These are phyloP conservation scores for Phyllachora maydis DNA, from an alignment of 2,329 filamentous ascomycete genomes.

Conservation along the genomic window DNA sequence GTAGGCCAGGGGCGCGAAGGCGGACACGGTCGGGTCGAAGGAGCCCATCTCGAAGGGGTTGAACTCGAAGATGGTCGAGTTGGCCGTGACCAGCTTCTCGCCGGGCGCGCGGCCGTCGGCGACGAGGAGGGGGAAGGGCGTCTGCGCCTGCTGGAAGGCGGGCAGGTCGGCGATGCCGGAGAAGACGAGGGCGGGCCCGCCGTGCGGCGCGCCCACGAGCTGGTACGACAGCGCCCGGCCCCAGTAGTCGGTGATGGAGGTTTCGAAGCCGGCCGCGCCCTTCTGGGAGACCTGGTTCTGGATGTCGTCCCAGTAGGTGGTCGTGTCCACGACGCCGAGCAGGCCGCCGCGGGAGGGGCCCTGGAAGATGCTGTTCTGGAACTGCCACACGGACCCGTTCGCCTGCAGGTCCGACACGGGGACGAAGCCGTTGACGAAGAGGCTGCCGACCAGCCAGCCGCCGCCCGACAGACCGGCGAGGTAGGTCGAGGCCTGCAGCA, in stretches of 20 bases:
- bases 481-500: constrained; percentile 68
- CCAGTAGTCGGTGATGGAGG: constrained; percentile 76
- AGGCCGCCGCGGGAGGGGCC: constrained; percentile 10
- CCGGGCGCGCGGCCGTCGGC: constrained; percentile 24
- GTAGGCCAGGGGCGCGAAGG: constrained; percentile 38
- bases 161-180: constrained; percentile 38
- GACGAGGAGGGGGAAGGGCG: constrained; percentile 27
- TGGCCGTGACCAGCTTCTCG: constrained; percentile 21
- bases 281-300: constrained; percentile 37
- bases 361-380: constrained; percentile 13
- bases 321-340: constrained; percentile 9
- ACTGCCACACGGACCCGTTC: constrained; percentile 15
- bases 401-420: constrained; percentile 36
- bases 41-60: constrained; percentile 45
- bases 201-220: constrained; percentile 54
- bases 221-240: constrained; percentile 74
- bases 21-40: constrained; percentile 36
- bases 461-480: constrained; percentile 65
- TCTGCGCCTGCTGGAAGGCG: constrained; percentile 17
- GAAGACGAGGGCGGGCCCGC: constrained; percentile 61
- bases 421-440: constrained; percentile 72
- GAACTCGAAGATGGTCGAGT: constrained; percentile 44
- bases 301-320: constrained; percentile 38
- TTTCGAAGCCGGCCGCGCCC: constrained; percentile 38
- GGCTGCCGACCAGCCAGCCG: constrained; percentile 65